Conservation (phyloP, 2,329 filamentous ascomycete species). For the Alternaria gansuensis region DNA sequence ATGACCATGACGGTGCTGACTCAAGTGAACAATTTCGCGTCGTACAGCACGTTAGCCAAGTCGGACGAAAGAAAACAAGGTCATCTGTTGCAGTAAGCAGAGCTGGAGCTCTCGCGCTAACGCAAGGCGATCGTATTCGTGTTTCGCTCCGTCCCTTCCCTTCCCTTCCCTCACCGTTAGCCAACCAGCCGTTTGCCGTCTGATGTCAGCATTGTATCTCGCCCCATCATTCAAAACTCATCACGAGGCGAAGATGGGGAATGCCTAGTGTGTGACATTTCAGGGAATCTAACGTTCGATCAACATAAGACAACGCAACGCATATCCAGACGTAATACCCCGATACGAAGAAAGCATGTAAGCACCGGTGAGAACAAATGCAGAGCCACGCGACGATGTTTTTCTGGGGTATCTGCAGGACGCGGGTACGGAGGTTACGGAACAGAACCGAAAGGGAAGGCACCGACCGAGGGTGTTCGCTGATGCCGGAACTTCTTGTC, state of each 20-base stretch:
- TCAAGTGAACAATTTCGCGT: neutral
- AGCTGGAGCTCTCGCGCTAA: neutral
- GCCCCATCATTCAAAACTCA: neutral
- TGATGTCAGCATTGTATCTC: constrained; percentile 25
- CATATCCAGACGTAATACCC: neutral
- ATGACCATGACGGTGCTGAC: neutral
- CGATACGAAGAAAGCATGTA: neutral
- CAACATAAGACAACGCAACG: neutral
- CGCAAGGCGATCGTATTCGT: neutral
- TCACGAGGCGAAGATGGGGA: neutral
- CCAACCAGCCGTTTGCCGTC: constrained; percentile 12
- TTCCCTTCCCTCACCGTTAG: constrained; percentile 24
- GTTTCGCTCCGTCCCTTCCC: constrained; percentile 20
- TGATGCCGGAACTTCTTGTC: neutral
- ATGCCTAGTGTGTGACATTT: neutral
- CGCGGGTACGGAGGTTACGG: constrained; percentile 2
- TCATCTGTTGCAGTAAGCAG: constrained; percentile 4
- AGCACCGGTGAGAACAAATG: neutral
- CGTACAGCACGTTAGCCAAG: neutral
- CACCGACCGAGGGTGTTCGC: neutral
- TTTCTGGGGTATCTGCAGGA: neutral
- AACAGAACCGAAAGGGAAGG: constrained; percentile 1
- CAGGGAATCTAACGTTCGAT: neutral
- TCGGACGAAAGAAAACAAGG: neutral
- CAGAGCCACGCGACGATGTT: constrained; percentile 3